These are phyloP conservation scores for Periconia sp. DNA, from an alignment of 2,329 filamentous ascomycete species.

Conservation along the genomic window DNA sequence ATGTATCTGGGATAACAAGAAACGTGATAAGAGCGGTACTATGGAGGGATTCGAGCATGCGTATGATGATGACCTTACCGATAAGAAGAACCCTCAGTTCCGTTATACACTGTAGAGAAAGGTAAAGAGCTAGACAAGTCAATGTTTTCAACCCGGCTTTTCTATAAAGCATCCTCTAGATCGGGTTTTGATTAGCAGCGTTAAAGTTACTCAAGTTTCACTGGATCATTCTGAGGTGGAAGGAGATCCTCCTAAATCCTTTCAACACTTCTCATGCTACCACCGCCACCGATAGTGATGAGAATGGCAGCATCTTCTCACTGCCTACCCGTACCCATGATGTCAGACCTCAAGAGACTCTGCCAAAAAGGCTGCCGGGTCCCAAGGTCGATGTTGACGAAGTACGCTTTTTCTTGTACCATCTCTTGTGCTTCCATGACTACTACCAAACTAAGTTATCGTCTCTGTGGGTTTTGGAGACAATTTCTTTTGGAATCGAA, in stretches of 20 bases:
- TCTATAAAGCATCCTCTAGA: too few species aligned
- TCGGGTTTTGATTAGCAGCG: too few species aligned
- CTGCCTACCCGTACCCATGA: conserved; percentile 2
- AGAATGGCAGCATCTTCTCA: background rate
- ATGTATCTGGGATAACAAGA: conserved; percentile 53
- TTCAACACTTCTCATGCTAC: background rate
- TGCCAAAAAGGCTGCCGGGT: conserved; percentile 10
- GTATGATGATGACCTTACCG: conserved; percentile 59
- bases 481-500: conserved; percentile 24
- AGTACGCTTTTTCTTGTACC: conserved; percentile 28
- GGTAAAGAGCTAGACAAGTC: too few species aligned
- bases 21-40: conserved; percentile 49
- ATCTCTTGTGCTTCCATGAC: conserved; percentile 19
- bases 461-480: conserved; percentile 35
- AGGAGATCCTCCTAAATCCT: background rate
- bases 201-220: background rate
- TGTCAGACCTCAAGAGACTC: conserved; percentile 6
- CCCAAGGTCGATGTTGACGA: conserved; percentile 12
- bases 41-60: conserved; percentile 58
- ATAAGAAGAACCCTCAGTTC: conserved; percentile 42
- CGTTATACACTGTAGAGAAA: too few species aligned
- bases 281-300: background rate
- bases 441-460: conserved; percentile 15
- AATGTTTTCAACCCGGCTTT: too few species aligned
- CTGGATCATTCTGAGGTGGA: conserved; percentile 1